Conservation (phyloP, 306 rosid genomes). For the Acacia acuminata region DNA sequence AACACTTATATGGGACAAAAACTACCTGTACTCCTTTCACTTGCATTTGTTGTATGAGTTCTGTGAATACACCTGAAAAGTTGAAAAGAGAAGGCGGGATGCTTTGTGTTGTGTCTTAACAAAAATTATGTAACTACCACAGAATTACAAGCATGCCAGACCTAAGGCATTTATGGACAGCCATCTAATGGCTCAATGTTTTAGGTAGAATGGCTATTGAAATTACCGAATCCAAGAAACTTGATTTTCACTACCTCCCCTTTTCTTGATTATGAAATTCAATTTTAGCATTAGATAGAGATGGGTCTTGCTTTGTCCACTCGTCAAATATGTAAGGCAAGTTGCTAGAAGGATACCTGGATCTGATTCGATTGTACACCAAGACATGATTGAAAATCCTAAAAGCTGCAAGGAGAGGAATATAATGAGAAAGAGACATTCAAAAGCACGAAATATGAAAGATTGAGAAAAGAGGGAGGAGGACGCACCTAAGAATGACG, state of each 20-base stretch:
- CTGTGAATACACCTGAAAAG: constrained; percentile 85
- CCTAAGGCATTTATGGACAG: background rate
- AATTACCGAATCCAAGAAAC: background rate
- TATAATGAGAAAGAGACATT: background rate
- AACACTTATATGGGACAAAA: background rate
- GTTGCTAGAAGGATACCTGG: constrained; percentile 60
- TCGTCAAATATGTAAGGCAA: background rate
- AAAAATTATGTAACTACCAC: background rate
- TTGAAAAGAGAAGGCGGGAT: constrained; percentile 29
- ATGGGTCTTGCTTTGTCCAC: background rate
- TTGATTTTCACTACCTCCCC: background rate
- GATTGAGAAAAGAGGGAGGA: background rate
- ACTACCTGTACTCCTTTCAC: constrained; percentile 95
- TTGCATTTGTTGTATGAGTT: constrained; percentile 98
- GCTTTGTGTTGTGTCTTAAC: constrained; percentile 22
- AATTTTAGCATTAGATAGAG: background rate
- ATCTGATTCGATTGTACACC: constrained; percentile 99
- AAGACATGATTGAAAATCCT: constrained; percentile 67
- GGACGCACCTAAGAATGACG: background rate
- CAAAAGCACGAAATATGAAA: constrained; percentile 2
- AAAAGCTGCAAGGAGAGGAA: constrained; percentile 43
- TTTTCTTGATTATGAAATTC: background rate
- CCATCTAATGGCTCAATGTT: background rate
- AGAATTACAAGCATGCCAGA: constrained; percentile 8
- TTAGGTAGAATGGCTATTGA: background rate